phyloP scores from a whole-genome alignment of 768 basidiomycete species.

The Rossbeevera mucosa region DNA sequence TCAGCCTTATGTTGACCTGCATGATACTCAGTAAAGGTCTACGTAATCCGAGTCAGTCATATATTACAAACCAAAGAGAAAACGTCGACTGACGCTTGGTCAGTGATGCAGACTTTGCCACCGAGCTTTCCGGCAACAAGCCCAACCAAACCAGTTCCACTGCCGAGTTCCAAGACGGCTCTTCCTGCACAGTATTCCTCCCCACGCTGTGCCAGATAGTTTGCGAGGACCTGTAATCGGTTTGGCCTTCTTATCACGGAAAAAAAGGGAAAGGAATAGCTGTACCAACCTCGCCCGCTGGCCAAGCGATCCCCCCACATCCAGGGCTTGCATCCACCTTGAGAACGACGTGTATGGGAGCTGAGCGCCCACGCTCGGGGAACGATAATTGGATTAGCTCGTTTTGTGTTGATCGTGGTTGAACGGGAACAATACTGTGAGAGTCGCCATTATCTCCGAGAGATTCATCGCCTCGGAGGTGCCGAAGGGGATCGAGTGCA shows the following conservation, averaged over 20 bases:
- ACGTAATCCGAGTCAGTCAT: slow-evolving; percentile 15
- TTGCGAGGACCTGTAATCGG: slow-evolving; percentile 62
- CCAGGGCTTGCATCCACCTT: slow-evolving; percentile 78
- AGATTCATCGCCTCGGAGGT: slow-evolving; percentile 44
- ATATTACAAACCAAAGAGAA: slow-evolving; percentile 3
- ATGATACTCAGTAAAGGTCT: slow-evolving; percentile 80
- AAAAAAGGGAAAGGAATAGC: background rate
- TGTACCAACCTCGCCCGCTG: slow-evolving; percentile 73
- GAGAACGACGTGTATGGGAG: slow-evolving; percentile 37
- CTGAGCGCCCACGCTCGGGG: slow-evolving; percentile 7
- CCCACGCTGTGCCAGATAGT: slow-evolving; percentile 62
- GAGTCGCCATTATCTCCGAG: slow-evolving; percentile 19
- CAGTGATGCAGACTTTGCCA: slow-evolving; percentile 74
- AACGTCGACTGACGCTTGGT: slow-evolving; percentile 71
- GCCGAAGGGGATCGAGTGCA: slow-evolving; percentile 54
- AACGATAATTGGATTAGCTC: slow-evolving; percentile 46
- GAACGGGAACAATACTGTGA: slow-evolving; percentile 46
- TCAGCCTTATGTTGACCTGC: slow-evolving; percentile 65
- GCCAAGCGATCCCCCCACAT: slow-evolving; percentile 92
- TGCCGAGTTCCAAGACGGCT: slow-evolving; percentile 77
- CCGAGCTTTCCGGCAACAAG: slow-evolving; percentile 72
- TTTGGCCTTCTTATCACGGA: background rate
- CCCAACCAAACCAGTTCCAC: slow-evolving; percentile 92
- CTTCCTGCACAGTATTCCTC: slow-evolving; percentile 46
- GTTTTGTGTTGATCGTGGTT: slow-evolving; percentile 47